These are phyloP conservation scores for Backusella australiensis DNA, from an alignment of 192 early-diverging fungal species.

Conservation along the genomic window DNA sequence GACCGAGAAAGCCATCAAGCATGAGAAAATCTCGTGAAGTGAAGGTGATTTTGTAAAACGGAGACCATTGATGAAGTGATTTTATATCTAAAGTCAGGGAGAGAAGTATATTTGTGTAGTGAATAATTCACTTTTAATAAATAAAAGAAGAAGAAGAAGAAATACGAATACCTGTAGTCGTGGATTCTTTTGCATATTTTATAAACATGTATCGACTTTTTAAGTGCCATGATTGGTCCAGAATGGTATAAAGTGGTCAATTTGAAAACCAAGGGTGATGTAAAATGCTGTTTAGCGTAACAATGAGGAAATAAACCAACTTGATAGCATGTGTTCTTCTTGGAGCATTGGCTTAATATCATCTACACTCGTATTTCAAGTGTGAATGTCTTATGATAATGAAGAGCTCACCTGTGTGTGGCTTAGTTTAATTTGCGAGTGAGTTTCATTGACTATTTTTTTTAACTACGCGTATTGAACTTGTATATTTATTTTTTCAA, in stretches of 20 bases:
- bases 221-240: neutral
- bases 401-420: neutral
- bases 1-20: constrained; percentile 3
- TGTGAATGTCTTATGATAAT: neutral
- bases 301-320: neutral
- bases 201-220: neutral
- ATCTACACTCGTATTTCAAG: no score
- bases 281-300: neutral
- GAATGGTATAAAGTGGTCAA: neutral
- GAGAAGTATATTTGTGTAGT: neutral
- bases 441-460: constrained; percentile 1
- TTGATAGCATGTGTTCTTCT: neutral
- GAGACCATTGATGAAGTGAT: neutral
- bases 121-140: neutral
- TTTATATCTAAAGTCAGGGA: neutral
- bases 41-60: neutral
- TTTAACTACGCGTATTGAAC: neutral
- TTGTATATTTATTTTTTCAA: neutral
- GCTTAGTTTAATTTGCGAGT: neutral
- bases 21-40: neutral
- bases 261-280: neutral
- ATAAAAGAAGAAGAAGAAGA: neutral
- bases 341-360: neutral
- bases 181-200: neutral
- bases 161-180: no score